Percentiles rank a stretch among this genome's conserved stretches.
Evolutionary conservation across 1,284 basidiomycete genomes (phyloP).

Genomic region (Puccinia sorghi): DNA sequence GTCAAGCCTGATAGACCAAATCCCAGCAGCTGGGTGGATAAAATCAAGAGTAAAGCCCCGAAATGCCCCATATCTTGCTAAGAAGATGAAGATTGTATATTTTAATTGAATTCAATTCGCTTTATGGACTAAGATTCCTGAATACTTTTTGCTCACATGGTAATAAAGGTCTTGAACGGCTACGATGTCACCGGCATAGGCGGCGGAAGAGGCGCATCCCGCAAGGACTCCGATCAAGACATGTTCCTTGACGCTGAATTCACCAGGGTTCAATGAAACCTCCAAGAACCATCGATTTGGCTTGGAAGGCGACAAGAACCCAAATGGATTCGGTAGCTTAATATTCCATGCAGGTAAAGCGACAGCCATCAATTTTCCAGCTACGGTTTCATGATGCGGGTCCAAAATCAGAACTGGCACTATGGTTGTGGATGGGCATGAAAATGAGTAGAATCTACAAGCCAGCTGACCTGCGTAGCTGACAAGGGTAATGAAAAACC

Average conservation of each 20-base stretch:
- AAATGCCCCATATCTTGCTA: constrained; percentile 57
- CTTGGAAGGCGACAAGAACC: background rate
- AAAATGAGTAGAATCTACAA: background rate
- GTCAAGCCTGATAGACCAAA: constrained; percentile 63
- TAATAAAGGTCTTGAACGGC: constrained; percentile 57
- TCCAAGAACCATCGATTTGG: constrained; percentile 25
- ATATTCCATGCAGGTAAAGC: constrained; percentile 26
- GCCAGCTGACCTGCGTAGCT: constrained; percentile 30
- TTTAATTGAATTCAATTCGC: constrained; percentile 56
- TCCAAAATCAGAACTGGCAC: background rate
- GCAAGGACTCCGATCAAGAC: constrained; percentile 35
- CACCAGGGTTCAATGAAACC: constrained; percentile 61
- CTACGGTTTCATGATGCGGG: constrained; percentile 32
- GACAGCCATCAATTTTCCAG: constrained; percentile 29
- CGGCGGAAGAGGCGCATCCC: constrained; percentile 31
- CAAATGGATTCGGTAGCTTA: constrained; percentile 23
- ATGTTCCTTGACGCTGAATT: constrained; percentile 60
- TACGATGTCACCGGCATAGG: constrained; percentile 49
- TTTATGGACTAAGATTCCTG: constrained; percentile 58
- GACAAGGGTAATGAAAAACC: constrained; percentile 18
- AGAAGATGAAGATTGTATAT: constrained; percentile 59
- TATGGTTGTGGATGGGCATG: background rate
- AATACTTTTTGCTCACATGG: constrained; percentile 61
- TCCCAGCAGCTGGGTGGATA: constrained; percentile 64
- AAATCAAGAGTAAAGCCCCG: constrained; percentile 60